Conservation (phyloP, 129 eudicot species). For the Escallonia herrerae region DNA sequence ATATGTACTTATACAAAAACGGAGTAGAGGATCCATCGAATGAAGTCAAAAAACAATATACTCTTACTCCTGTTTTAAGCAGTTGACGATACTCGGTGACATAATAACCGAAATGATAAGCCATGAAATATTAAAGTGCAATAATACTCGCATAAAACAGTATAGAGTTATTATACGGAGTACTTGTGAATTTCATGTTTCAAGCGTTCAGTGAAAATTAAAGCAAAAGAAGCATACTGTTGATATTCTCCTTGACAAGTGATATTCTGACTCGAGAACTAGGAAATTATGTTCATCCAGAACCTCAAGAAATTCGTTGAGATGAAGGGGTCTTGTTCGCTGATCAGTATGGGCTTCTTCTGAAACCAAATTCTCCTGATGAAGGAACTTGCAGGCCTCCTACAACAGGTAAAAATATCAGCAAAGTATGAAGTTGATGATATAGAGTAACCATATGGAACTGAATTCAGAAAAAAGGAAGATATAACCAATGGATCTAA, state of each 20-base stretch:
- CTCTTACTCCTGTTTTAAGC: too few relatives aligned
- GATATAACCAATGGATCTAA: too few relatives aligned
- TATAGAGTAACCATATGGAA: too few relatives aligned
- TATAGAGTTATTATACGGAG: too few relatives aligned
- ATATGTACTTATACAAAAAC: too few relatives aligned
- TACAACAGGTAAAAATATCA: conserved; percentile 15
- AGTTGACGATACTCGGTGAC: too few relatives aligned
- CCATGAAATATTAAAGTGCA: too few relatives aligned
- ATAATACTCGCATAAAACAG: neutral
- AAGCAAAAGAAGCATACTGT: conserved; percentile 39
- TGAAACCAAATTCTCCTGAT: conserved; percentile 25
- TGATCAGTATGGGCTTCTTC: conserved; percentile 31
- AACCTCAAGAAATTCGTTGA: conserved; percentile 39
- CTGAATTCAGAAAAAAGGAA: too few relatives aligned
- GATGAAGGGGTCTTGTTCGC: conserved; percentile 16
- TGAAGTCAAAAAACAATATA: too few relatives aligned
- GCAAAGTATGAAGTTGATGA: neutral
- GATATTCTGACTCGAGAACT: conserved; percentile 56
- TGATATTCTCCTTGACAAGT: conserved; percentile 49
- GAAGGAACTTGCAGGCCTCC: conserved; percentile 50
- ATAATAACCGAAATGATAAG: too few relatives aligned
- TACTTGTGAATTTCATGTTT: neutral
- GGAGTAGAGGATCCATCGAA: too few relatives aligned
- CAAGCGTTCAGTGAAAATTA: conserved; percentile 3
- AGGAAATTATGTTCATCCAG: conserved; percentile 46